Conservation (phyloP, 2,329 filamentous ascomycete species). For the Reticulascus tulasneorum region DNA sequence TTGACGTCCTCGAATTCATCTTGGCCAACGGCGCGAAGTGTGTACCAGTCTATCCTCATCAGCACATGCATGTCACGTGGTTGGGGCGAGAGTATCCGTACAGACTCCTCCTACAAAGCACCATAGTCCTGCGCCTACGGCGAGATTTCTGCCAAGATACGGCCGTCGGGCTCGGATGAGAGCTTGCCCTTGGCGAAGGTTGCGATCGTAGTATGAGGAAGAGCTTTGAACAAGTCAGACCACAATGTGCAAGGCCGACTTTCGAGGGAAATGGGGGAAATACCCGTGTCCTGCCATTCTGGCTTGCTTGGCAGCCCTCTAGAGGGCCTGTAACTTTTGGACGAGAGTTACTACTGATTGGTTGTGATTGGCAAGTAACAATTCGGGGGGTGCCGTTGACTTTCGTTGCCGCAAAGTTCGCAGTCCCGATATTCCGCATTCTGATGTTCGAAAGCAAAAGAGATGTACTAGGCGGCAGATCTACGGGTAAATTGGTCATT, state of each 20-base stretch:
- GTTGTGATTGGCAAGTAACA: no score
- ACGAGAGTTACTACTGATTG: no score
- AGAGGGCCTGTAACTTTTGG: not conserved
- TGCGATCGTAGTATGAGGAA: constrained; percentile 84
- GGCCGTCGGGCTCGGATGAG: constrained; percentile 88
- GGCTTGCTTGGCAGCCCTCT: no score
- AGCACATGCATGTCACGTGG: not conserved
- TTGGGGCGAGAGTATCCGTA: constrained; percentile 38
- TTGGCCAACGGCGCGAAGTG: constrained; percentile 82
- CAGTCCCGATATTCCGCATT: no score
- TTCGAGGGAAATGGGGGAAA: no score
- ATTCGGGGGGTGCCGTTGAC: no score
- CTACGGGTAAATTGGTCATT: not conserved
- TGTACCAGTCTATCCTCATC: constrained; percentile 48
- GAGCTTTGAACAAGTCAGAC: constrained; percentile 12
- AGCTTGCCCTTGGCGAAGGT: constrained; percentile 80
- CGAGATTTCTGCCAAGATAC: constrained; percentile 83
- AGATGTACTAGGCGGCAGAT: not conserved
- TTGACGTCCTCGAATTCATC: constrained; percentile 96
- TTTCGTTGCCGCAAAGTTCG: no score
- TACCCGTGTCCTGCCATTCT: no score
- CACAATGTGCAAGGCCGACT: no score
- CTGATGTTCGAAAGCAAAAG: no score
- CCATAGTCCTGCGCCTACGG: constrained; percentile 74
- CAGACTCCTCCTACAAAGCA: constrained; percentile 80